Percentiles rank a stretch among this genome's conserved stretches.
phyloP scores from a whole-genome alignment of 306 rosid genomes.

The Macrotyloma uniflorum region DNA sequence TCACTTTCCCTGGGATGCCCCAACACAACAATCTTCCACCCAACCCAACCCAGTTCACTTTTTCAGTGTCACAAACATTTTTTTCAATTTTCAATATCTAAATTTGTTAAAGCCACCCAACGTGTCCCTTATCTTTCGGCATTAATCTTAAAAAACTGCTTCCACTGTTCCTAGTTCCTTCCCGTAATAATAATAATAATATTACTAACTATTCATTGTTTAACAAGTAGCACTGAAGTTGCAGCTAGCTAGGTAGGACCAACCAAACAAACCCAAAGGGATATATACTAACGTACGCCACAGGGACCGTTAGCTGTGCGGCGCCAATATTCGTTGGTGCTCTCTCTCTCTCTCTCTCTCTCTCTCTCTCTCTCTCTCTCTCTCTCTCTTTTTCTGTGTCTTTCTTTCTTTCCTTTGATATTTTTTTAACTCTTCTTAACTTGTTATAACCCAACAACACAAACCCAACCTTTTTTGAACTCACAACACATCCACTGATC shows the following conservation, averaged over 20 bases:
- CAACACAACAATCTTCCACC: conserved; percentile 6
- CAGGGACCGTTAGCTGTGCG: conserved; percentile 64
- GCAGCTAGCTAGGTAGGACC: conserved; percentile 20
- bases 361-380: background rate
- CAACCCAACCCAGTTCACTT: background rate
- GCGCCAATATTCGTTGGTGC: conserved; percentile 74
- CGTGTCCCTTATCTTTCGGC: conserved; percentile 38
- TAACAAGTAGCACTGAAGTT: conserved; percentile 20
- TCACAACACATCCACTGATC: conserved; percentile 22
- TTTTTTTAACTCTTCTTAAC: conserved; percentile 27
- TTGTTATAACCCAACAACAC: conserved; percentile 59
- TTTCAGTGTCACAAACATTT: background rate
- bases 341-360: conserved; percentile 30
- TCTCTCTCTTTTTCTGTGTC: conserved; percentile 24
- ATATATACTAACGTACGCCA: conserved; percentile 52
- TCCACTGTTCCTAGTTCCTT: conserved; percentile 25
- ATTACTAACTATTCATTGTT: background rate
- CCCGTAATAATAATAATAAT: background rate
- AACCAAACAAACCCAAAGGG: conserved; percentile 34
- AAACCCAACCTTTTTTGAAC: conserved; percentile 42
- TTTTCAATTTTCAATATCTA: background rate
- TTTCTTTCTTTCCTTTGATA: background rate
- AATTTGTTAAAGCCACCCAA: conserved; percentile 15
- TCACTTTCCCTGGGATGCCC: conserved; percentile 13
- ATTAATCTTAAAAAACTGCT: conserved; percentile 8